Conservation (phyloP, 2,329 filamentous ascomycete species). For the Colletotrichum nymphaeae region DNA sequence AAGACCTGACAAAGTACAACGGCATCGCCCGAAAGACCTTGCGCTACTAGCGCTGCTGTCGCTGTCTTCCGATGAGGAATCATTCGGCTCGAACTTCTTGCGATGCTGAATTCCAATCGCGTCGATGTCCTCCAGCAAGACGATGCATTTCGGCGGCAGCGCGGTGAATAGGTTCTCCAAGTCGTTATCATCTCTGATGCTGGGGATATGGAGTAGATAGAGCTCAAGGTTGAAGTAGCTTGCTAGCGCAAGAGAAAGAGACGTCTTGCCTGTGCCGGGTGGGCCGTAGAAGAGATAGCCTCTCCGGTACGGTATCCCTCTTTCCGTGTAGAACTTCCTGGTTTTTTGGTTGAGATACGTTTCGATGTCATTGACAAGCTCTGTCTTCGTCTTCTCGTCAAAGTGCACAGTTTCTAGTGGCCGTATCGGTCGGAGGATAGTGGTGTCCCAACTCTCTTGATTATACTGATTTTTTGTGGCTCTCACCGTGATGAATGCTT, state of each 20-base stretch:
- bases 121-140: constrained; percentile 44
- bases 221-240: constrained; percentile 79
- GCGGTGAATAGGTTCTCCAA: constrained; percentile 47
- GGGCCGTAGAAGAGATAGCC: constrained; percentile 80
- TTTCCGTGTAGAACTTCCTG: constrained; percentile 75
- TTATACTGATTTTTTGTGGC: constrained; percentile 42
- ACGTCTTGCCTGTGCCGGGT: constrained; percentile 80
- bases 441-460: constrained; percentile 47
- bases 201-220: constrained; percentile 76
- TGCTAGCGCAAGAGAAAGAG: constrained; percentile 79
- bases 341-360: constrained; percentile 70
- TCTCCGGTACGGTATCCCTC: constrained; percentile 79
- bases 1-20: constrained; percentile 67
- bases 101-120: constrained; percentile 38
- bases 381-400: constrained; percentile 61
- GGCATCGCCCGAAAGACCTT: constrained; percentile 21
- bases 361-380: constrained; percentile 75
- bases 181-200: constrained; percentile 41
- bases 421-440: constrained; percentile 42
- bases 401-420: constrained; percentile 49
- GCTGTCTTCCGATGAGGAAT: constrained; percentile 41
- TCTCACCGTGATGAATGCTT: constrained; percentile 49
- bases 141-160: constrained; percentile 38
- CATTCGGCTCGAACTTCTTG: constrained; percentile 27
- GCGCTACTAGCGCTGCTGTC: constrained; percentile 31